Evolutionary conservation across 257 asterid genomes (phyloP), one percentile per base, ranked within the genome.

Genomic region (Solanum sejunctum): DNA sequence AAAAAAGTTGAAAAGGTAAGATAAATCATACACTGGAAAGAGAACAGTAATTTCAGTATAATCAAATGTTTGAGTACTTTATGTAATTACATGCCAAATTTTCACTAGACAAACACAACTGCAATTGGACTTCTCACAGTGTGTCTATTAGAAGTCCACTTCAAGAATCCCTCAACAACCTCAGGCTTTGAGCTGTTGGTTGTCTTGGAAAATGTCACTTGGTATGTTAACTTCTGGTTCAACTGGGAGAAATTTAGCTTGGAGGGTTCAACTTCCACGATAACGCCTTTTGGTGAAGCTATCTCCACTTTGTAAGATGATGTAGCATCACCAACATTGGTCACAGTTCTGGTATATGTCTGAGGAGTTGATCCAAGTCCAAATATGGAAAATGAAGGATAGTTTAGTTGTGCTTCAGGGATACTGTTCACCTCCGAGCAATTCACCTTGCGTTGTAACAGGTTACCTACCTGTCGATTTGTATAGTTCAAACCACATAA

Each of bases 401-500:
- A 86, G 36, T 70, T 70, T 18, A 70, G 26, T 57, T 84, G 84
- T 43, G 77, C 87, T 36, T 90, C 91, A 7, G 60, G 84, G 18
- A 90, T 88, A 75, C 84, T 87, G 15, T 80, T 51, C 18, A 41
- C 83, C 52, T 6, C 64, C 1, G 84, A 12, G 80, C 95, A 92
- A 21, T 82, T 84, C 32, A 90, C 86, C 82, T 12, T 82, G 79
- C 43, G 80, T 8, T 88, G 88, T 11, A 81, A 4, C 28, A 88
- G 32, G 12, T 0, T 10, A 5, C 87, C 54, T 0, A 91, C 89
- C 13, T 91, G 55, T 23, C 78, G 57, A 63, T 39, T 12, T 1
- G 93, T 89, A 84, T 91, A 90, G 10, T 89, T 88, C 51, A 91
- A 82, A 18, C 95, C 79, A 70, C 79, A 92, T 28, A 91, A 45